Conservation (phyloP, 805 yeast genomes). For the Lipomyces yamanashiensis region DNA sequence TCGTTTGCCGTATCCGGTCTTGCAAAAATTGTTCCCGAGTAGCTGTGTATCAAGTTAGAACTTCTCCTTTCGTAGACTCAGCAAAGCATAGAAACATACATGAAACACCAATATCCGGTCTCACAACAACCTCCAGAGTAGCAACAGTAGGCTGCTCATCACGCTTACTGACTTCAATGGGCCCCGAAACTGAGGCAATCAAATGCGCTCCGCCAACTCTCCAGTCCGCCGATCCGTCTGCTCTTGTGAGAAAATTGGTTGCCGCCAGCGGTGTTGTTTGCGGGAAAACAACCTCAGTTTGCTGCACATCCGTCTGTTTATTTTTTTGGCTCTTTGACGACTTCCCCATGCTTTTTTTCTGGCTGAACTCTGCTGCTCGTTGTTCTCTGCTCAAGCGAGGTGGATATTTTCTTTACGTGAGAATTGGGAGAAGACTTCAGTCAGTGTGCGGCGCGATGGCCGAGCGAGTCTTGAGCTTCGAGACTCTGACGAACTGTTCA, state of each 20-base stretch:
- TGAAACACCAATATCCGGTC: slow-evolving; percentile 79
- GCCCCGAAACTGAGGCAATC: slow-evolving; percentile 84
- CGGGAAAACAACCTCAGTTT: not conserved
- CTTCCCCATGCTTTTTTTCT: not conserved
- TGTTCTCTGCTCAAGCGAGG: too few species aligned
- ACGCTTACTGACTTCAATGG: slow-evolving; percentile 79
- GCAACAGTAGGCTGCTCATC: slow-evolving; percentile 84
- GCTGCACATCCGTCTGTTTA: not conserved
- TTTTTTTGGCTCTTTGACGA: not conserved
- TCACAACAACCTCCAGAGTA: slow-evolving; percentile 73
- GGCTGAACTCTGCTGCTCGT: too few species aligned
- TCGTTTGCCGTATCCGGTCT: slow-evolving; percentile 65
- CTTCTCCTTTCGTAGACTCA: not conserved
- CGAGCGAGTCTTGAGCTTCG: not conserved
- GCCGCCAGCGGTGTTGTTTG: slow-evolving; percentile 10
- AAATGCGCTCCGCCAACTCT: slow-evolving; percentile 44
- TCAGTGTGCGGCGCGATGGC: not conserved
- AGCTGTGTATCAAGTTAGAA: slow-evolving; percentile 38
- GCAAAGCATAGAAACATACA: slow-evolving; percentile 40
- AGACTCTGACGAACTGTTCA: too few species aligned
- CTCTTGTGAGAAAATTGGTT: slow-evolving; percentile 22
- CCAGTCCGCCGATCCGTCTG: slow-evolving; percentile 36
- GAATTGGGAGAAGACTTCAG: not conserved
- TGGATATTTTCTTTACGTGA: not conserved
- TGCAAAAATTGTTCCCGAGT: slow-evolving; percentile 78